These are phyloP conservation scores for Kwoniella dendrophila DNA, from an alignment of 768 basidiomycete species.

Conservation along the genomic window DNA sequence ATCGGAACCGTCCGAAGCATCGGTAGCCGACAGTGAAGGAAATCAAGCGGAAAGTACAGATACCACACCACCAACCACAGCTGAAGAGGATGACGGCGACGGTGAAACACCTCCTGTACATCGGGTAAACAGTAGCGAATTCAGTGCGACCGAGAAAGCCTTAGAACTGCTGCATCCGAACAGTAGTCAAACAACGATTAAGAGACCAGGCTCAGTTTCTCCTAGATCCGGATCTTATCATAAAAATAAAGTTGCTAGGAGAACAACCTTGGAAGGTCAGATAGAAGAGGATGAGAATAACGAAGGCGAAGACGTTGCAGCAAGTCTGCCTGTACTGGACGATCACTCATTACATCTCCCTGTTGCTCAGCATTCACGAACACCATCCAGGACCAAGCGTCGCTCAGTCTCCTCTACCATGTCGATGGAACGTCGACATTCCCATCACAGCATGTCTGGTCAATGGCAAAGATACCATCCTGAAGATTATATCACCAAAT, in stretches of 20 bases:
- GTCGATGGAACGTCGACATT: conserved; percentile 56
- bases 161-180: conserved; percentile 49
- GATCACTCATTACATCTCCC: conserved; percentile 63
- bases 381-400: conserved; percentile 91
- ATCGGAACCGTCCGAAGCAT: conserved; percentile 35
- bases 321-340: conserved; percentile 33
- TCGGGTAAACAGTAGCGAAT: conserved; percentile 30
- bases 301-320: conserved; percentile 10
- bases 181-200: conserved; percentile 54
- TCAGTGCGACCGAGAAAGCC: conserved; percentile 35
- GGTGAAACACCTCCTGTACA: conserved; percentile 15
- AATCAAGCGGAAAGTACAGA: conserved; percentile 29
- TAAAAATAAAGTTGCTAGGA: conserved; percentile 26
- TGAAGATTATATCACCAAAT: conserved; percentile 59
- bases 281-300: conserved; percentile 37
- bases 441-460: conserved; percentile 59
- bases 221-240: conserved; percentile 16
- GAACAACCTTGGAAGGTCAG: conserved; percentile 36
- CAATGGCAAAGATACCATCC: conserved; percentile 55
- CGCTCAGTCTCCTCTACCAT: conserved; percentile 86
- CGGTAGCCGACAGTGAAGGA: conserved; percentile 37
- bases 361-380: conserved; percentile 63
- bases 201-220: conserved; percentile 31
- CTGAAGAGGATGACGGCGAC: conserved; percentile 42
- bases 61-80: conserved; percentile 51